Percentiles rank a stretch among this genome's conserved stretches.
These are phyloP conservation scores for Beauveria sp. DNA, from an alignment of 2,329 filamentous ascomycete genomes.

Conservation along the genomic window DNA sequence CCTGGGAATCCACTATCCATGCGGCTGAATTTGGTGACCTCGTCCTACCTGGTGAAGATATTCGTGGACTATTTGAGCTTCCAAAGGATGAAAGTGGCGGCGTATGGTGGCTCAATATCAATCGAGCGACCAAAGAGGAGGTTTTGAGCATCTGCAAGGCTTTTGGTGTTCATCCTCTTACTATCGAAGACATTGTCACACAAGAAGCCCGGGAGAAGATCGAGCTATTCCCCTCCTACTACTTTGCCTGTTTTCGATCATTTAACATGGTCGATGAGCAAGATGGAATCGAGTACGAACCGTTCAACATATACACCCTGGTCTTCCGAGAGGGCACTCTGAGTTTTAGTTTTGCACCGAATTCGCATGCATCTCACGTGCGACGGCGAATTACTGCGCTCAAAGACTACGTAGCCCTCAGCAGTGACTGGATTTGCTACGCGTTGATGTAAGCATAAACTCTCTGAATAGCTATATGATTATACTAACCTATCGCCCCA, in stretches of 20 bases:
- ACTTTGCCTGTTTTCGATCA: conserved; percentile 94
- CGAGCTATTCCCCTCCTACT: conserved; percentile 93
- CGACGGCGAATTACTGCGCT: conserved; percentile 85
- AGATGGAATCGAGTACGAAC: conserved; percentile 76
- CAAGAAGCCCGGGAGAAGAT: conserved; percentile 98
- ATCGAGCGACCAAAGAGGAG: conserved; percentile 83
- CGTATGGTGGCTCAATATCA: conserved; percentile 98
- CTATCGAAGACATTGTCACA: conserved; percentile 90
- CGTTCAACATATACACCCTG: conserved; percentile 93
- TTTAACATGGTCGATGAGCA: conserved; percentile 76
- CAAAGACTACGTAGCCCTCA: conserved; percentile 90
- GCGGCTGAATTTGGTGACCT: conserved; percentile 82
- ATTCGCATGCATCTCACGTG: conserved; percentile 80
- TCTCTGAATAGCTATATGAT: neutral
- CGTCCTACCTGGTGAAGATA: conserved; percentile 79
- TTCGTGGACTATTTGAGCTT: conserved; percentile 74
- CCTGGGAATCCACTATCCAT: conserved; percentile 88
- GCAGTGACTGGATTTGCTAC: conserved; percentile 98
- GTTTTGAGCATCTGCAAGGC: conserved; percentile 83
- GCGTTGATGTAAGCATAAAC: conserved; percentile 69
- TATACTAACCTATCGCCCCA: conserved; percentile 18
- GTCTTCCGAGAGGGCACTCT: conserved; percentile 93
- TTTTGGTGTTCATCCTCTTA: conserved; percentile 91
- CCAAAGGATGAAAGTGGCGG: conserved; percentile 60
- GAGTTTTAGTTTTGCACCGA: conserved; percentile 87